Percentiles rank a stretch among this genome's conserved stretches.
phyloP scores from a whole-genome alignment of 2,329 filamentous ascomycete species.

The Ceratocystis smalleyi region DNA sequence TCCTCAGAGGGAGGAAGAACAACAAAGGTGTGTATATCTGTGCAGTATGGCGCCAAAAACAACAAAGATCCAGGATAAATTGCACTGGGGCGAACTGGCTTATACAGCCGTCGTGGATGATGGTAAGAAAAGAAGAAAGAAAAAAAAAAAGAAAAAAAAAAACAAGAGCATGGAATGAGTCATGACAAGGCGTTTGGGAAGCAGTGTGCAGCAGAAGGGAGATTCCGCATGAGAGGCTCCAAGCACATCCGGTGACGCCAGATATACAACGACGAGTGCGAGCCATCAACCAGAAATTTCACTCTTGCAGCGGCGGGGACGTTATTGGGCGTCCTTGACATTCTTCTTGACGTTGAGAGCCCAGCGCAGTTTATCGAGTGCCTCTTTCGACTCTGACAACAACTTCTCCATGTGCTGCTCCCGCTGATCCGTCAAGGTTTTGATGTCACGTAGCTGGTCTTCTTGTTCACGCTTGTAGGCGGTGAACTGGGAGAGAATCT shows the following conservation, averaged over 20 bases:
- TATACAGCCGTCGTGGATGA: background rate
- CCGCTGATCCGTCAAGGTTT: slow-evolving; percentile 38
- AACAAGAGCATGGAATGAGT: background rate
- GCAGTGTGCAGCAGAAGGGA: background rate
- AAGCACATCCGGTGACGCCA: background rate
- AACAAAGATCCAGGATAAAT: slow-evolving; percentile 1
- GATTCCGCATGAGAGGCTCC: background rate
- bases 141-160: slow-evolving; percentile 16
- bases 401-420: slow-evolving; percentile 46
- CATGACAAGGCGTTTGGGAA: slow-evolving; percentile 4
- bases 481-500: slow-evolving; percentile 44
- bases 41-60: background rate
- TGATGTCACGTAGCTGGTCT: slow-evolving; percentile 42
- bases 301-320: background rate
- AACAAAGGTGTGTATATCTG: slow-evolving; percentile 1
- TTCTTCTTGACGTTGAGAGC: slow-evolving; percentile 52
- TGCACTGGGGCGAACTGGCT: background rate
- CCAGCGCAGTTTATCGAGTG: slow-evolving; percentile 57
- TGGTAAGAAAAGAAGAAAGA: slow-evolving; percentile 17
- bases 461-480: slow-evolving; percentile 51
- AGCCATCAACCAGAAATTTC: too few species aligned
- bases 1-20: slow-evolving; percentile 7
- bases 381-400: slow-evolving; percentile 42
- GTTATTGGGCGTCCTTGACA: slow-evolving; percentile 38
- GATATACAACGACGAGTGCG: background rate